Conservation (phyloP, 495 filamentous ascomycete species). For the Penicillium steckii region DNA sequence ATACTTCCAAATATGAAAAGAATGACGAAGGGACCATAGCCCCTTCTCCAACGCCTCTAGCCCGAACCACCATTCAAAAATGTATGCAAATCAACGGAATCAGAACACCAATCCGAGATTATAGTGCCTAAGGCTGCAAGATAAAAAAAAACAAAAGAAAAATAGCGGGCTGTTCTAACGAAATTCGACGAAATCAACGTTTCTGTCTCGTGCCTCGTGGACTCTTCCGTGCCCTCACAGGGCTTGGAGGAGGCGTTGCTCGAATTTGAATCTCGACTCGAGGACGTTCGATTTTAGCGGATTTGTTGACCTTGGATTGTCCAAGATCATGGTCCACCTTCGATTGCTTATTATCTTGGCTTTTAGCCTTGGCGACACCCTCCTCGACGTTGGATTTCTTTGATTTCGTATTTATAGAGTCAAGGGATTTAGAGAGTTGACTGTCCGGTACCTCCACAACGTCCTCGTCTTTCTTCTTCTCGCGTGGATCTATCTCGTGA, state of each 20-base stretch:
- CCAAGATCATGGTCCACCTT: background rate
- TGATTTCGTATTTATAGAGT: background rate
- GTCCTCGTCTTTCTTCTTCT: constrained; percentile 9
- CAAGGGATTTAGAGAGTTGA: constrained; percentile 17
- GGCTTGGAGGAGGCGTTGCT: constrained; percentile 19
- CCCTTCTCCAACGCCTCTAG: background rate
- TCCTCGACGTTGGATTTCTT: too few species aligned
- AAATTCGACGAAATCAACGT: background rate
- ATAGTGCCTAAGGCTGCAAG: background rate
- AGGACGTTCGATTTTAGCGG: background rate
- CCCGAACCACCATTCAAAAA: background rate
- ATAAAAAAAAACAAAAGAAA: constrained; percentile 1
- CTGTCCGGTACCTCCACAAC: constrained; percentile 36
- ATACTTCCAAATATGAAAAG: background rate
- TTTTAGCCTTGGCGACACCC: background rate
- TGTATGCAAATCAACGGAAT: background rate
- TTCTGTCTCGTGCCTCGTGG: constrained; percentile 2
- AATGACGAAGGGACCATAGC: background rate
- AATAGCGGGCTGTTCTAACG: background rate
- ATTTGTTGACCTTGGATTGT: background rate
- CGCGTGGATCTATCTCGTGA: background rate
- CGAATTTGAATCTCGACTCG: constrained; percentile 17
- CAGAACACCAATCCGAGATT: background rate
- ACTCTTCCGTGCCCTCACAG: background rate
- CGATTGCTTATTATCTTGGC: too few species aligned